phyloP scores from a whole-genome alignment of 257 asterid genomes.

The Ajuga chamaepitys region DNA sequence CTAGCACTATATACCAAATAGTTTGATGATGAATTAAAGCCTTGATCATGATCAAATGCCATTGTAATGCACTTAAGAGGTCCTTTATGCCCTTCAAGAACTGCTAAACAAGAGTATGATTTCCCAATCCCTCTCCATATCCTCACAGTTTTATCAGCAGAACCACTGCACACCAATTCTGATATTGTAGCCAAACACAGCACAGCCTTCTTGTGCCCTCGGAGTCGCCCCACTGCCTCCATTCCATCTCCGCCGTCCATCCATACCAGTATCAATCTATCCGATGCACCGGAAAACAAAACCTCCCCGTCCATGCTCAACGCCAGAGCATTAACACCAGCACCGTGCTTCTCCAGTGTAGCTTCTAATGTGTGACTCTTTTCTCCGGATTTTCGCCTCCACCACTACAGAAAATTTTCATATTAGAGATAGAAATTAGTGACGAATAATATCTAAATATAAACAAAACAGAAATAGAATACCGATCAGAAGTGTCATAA shows the following conservation, averaged over 20 bases:
- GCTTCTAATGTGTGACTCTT: conserved; percentile 34
- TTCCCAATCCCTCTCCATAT: conserved; percentile 54
- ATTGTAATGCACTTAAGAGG: conserved; percentile 56
- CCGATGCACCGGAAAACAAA: conserved; percentile 60
- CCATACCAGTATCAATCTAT: conserved; percentile 49
- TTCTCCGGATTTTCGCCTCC: conserved; percentile 35
- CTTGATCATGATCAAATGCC: conserved; percentile 24
- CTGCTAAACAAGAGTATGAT: conserved; percentile 39
- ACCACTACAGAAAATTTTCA: no score
- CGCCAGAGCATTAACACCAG: conserved; percentile 63
- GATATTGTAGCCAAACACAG: conserved; percentile 45
- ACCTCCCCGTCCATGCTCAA: conserved; percentile 37
- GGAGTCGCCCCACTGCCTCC: conserved; percentile 41
- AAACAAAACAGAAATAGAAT: no score
- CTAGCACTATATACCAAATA: conserved; percentile 54
- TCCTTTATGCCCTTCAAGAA: conserved; percentile 57
- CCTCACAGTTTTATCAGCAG: conserved; percentile 67
- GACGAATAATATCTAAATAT: no score
- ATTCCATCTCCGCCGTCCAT: conserved; percentile 16
- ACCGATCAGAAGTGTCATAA: no score
- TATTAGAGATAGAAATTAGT: no score
- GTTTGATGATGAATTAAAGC: conserved; percentile 18
- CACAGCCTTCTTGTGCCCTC: conserved; percentile 55
- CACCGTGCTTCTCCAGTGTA: conserved; percentile 43
- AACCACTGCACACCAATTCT: conserved; percentile 60